Percentiles rank a stretch among this genome's conserved stretches.
Evolutionary conservation across 2,329 filamentous ascomycete species (phyloP).

Genomic region (Lecanicillium sp.): DNA sequence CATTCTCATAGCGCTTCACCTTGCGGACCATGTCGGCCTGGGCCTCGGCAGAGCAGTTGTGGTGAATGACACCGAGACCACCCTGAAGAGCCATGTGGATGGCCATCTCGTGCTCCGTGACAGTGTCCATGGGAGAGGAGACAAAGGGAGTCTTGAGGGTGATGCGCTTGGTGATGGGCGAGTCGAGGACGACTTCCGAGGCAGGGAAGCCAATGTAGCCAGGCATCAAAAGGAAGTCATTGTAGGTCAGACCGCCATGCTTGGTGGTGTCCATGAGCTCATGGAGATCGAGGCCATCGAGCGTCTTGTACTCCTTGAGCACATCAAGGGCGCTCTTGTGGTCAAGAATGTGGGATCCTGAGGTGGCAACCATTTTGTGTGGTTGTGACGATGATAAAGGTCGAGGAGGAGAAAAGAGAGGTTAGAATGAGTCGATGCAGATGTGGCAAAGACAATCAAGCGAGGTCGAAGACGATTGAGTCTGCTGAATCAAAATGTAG

Average conservation of each 20-base stretch:
- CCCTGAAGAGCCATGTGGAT: conserved; percentile 92
- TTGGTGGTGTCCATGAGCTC: conserved; percentile 84
- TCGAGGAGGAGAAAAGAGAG: conserved; percentile 17
- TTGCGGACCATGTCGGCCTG: conserved; percentile 99
- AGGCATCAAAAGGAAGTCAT: conserved; percentile 93
- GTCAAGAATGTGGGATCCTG: conserved; percentile 57
- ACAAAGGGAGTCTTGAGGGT: conserved; percentile 93
- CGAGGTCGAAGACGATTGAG: conserved; percentile 36
- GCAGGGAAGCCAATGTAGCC: conserved; percentile 98
- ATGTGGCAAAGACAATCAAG: conserved; percentile 15
- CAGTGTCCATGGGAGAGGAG: conserved; percentile 98
- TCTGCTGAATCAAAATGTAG: conserved; percentile 20
- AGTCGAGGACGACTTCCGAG: conserved; percentile 78
- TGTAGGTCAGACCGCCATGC: conserved; percentile 93
- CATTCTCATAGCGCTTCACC: conserved; percentile 99
- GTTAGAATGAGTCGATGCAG: conserved; percentile 1
- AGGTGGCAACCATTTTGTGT: conserved; percentile 56
- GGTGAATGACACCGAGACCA: conserved; percentile 90
- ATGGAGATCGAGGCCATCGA: conserved; percentile 80
- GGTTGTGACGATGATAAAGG: conserved; percentile 20
- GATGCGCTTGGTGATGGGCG: conserved; percentile 90
- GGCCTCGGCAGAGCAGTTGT: conserved; percentile 96
- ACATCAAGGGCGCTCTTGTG: conserved; percentile 68
- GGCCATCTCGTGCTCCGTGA: conserved; percentile 99
- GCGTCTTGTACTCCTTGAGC: conserved; percentile 69